phyloP scores from a whole-genome alignment of 1,284 basidiomycete genomes.

The Ceratobasidium sp. region DNA sequence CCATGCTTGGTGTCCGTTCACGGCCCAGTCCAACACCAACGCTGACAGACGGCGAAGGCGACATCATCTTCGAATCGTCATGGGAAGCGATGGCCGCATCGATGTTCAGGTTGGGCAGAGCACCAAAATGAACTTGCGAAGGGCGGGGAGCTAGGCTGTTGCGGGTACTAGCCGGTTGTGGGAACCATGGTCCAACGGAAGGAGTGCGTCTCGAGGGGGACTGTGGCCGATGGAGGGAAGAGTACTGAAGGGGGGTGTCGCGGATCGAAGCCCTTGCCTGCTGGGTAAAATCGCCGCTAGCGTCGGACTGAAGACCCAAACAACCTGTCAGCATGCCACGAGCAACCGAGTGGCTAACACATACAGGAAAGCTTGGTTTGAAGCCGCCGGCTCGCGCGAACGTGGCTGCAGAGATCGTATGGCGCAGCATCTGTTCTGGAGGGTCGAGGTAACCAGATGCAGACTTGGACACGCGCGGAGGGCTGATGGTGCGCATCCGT shows the following conservation, averaged over 20 bases:
- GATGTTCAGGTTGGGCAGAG: constrained; percentile 26
- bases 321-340: not conserved
- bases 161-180: constrained; percentile 31
- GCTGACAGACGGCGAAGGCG: constrained; percentile 30
- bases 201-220: constrained; percentile 29
- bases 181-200: constrained; percentile 34
- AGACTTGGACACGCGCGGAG: constrained; percentile 54
- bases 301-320: not conserved
- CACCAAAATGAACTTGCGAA: constrained; percentile 34
- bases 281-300: not conserved
- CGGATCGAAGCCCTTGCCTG: constrained; percentile 4
- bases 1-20: constrained; percentile 28
- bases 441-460: constrained; percentile 66
- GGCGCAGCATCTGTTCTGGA: constrained; percentile 52
- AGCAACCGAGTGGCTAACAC: constrained; percentile 23
- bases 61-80: constrained; percentile 29
- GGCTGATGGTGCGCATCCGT: constrained; percentile 67
- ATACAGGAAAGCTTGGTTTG: constrained; percentile 43
- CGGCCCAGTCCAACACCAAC: constrained; percentile 25
- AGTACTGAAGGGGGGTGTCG: constrained; percentile 11
- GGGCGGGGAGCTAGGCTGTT: constrained; percentile 32
- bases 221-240: not conserved
- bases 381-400: constrained; percentile 56
- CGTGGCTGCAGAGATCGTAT: constrained; percentile 51
- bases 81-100: constrained; percentile 33